Conservation (phyloP, 2,329 filamentous ascomycete genomes). For the Colletotrichum cuscutae region DNA sequence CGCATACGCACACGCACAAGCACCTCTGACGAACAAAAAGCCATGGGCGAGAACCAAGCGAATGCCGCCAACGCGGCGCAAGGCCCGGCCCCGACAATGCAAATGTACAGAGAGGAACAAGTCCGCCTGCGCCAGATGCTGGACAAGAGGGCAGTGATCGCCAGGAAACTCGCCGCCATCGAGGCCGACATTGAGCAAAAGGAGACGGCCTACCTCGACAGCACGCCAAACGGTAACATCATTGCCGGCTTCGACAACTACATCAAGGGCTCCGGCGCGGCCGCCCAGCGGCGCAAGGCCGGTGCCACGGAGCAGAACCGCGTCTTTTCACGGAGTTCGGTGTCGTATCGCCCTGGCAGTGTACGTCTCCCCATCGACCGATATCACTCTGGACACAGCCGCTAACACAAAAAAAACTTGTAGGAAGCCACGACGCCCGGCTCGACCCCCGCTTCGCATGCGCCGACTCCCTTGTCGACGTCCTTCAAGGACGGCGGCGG, state of each 20-base stretch:
- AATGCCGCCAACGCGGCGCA: slow-evolving; percentile 36
- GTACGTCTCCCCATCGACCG: neutral
- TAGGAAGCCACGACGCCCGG: slow-evolving; percentile 56
- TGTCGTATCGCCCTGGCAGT: slow-evolving; percentile 63
- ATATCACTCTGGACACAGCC: neutral
- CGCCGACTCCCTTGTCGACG: slow-evolving; percentile 66
- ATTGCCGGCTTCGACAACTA: slow-evolving; percentile 98
- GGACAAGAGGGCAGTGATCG: slow-evolving; percentile 49
- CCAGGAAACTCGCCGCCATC: slow-evolving; percentile 46
- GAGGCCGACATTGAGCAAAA: slow-evolving; percentile 88
- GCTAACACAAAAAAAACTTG: slow-evolving; percentile 16
- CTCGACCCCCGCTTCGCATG: slow-evolving; percentile 57
- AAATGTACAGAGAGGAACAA: slow-evolving; percentile 63
- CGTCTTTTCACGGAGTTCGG: slow-evolving; percentile 76
- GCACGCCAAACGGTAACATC: slow-evolving; percentile 90
- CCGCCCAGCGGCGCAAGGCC: slow-evolving; percentile 71
- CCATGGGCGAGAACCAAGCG: slow-evolving; percentile 34
- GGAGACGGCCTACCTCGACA: slow-evolving; percentile 90
- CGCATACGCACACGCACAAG: neutral
- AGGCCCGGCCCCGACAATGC: slow-evolving; percentile 46
- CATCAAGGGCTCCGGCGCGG: slow-evolving; percentile 85
- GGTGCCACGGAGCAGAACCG: slow-evolving; percentile 76
- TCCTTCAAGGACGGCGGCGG: slow-evolving; percentile 58
- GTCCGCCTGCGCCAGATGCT: slow-evolving; percentile 59
- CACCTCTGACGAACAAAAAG: neutral